phyloP scores from a whole-genome alignment of 768 basidiomycete genomes.

The Rhizopogon vinicolor region DNA sequence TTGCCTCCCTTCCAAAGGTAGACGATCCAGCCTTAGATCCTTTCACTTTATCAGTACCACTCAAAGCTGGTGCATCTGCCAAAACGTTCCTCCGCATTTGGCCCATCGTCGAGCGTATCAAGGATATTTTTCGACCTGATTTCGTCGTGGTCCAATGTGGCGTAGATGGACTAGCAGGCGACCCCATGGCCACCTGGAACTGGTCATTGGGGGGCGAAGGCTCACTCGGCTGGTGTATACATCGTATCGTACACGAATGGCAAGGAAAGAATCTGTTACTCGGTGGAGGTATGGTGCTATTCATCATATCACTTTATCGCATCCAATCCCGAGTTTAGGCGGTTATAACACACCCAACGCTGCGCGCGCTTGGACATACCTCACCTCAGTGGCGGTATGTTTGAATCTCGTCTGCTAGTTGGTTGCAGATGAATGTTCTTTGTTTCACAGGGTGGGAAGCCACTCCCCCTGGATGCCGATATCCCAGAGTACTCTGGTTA shows the following conservation, averaged over 20 bases:
- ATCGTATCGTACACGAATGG: slow-evolving; percentile 50
- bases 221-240: slow-evolving; percentile 66
- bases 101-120: slow-evolving; percentile 57
- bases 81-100: slow-evolving; percentile 62
- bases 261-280: slow-evolving; percentile 61
- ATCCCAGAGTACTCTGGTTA: slow-evolving; percentile 79
- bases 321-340: slow-evolving; percentile 37
- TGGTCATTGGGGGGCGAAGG: slow-evolving; percentile 58
- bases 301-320: background rate
- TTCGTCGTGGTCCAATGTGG: slow-evolving; percentile 84
- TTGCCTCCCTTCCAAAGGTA: slow-evolving; percentile 40
- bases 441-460: slow-evolving; percentile 42
- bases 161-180: slow-evolving; percentile 81
- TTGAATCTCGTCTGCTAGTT: background rate
- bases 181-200: slow-evolving; percentile 73
- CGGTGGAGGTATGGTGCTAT: slow-evolving; percentile 56
- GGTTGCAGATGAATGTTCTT: background rate
- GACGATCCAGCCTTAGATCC: slow-evolving; percentile 39
- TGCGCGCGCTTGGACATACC: slow-evolving; percentile 81
- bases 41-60: slow-evolving; percentile 76
- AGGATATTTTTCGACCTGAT: slow-evolving; percentile 64
- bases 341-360: slow-evolving; percentile 84
- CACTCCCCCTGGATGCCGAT: slow-evolving; percentile 51
- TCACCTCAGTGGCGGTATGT: slow-evolving; percentile 74
- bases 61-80: slow-evolving; percentile 65